Percentiles rank a stretch among this genome's conserved stretches.
Evolutionary conservation across 768 basidiomycete species (phyloP).

Genomic region (Boletus rubropictus): DNA sequence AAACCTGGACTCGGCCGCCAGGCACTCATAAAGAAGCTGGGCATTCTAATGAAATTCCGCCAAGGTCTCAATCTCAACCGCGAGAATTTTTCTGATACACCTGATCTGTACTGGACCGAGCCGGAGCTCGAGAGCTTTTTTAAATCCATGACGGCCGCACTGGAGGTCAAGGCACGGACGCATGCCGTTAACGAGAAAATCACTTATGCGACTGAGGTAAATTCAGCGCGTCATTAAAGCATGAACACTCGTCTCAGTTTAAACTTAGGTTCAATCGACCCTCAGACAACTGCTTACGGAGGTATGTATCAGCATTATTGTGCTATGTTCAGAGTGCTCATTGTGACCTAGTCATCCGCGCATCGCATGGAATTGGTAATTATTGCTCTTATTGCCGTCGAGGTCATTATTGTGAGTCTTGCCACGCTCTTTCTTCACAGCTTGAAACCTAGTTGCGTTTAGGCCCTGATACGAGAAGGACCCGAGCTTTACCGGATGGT

Average conservation of each 20-base stretch:
- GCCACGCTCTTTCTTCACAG: neutral
- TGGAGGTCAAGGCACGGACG: constrained; percentile 82
- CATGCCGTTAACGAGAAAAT: constrained; percentile 87
- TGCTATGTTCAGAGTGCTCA: neutral
- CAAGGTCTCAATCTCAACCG: constrained; percentile 88
- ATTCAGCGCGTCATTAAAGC: neutral
- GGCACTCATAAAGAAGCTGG: constrained; percentile 87
- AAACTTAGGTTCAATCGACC: constrained; percentile 69
- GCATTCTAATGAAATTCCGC: constrained; percentile 85
- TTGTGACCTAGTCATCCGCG: constrained; percentile 59
- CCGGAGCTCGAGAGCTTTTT: constrained; percentile 88
- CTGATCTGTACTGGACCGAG: constrained; percentile 93
- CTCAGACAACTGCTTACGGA: constrained; percentile 86
- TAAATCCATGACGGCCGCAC: constrained; percentile 73
- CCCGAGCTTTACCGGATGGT: constrained; percentile 67
- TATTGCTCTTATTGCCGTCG: constrained; percentile 89
- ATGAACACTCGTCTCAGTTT: neutral
- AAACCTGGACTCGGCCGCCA: constrained; percentile 77
- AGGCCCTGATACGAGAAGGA: constrained; percentile 75
- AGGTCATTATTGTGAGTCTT: constrained; percentile 77
- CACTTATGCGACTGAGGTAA: constrained; percentile 77
- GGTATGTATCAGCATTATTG: constrained; percentile 29
- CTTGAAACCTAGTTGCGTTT: constrained; percentile 1
- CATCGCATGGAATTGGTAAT: constrained; percentile 96
- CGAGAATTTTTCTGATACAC: constrained; percentile 84